These are phyloP conservation scores for Hypoxylon sp. DNA, from an alignment of 2,329 filamentous ascomycete genomes.

Conservation along the genomic window DNA sequence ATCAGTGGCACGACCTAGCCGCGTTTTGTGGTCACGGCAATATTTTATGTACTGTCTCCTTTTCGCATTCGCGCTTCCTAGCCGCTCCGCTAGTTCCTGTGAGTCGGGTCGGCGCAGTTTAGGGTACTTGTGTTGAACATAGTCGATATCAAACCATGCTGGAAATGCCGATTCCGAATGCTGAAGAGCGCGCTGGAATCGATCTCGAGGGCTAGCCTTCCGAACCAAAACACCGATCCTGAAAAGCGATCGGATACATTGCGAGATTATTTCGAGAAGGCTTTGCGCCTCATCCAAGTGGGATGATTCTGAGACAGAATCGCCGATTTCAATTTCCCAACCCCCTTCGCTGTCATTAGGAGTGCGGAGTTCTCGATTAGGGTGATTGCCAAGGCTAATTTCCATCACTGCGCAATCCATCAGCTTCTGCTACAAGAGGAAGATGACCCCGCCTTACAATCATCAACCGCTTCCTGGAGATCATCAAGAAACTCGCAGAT, in stretches of 20 bases:
- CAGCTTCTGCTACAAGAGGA: background rate
- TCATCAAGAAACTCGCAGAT: constrained; percentile 14
- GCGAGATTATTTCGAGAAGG: constrained; percentile 8
- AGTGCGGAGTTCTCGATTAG: background rate
- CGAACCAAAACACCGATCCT: constrained; percentile 7
- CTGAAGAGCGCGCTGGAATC: constrained; percentile 12
- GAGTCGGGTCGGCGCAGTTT: background rate
- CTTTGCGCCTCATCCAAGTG: constrained; percentile 1
- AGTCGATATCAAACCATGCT: constrained; percentile 3
- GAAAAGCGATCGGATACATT: constrained; percentile 11
- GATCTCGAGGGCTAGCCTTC: background rate
- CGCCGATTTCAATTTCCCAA: background rate
- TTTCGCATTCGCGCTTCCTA: constrained; percentile 12
- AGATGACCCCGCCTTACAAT: constrained; percentile 6
- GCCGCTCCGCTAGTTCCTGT: background rate
- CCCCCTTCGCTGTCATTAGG: background rate
- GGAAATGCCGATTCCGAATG: background rate
- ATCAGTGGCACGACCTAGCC: background rate
- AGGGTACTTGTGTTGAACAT: constrained; percentile 7
- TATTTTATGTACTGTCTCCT: constrained; percentile 17
- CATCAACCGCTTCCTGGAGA: constrained; percentile 19
- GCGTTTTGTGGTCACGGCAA: constrained; percentile 7
- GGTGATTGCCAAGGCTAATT: background rate
- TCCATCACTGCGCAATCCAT: constrained; percentile 5
- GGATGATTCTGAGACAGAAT: background rate